Evolutionary conservation across 306 rosid genomes (phyloP), one percentile per base, ranked within the genome.

Genomic region (Trifolium dubium): DNA sequence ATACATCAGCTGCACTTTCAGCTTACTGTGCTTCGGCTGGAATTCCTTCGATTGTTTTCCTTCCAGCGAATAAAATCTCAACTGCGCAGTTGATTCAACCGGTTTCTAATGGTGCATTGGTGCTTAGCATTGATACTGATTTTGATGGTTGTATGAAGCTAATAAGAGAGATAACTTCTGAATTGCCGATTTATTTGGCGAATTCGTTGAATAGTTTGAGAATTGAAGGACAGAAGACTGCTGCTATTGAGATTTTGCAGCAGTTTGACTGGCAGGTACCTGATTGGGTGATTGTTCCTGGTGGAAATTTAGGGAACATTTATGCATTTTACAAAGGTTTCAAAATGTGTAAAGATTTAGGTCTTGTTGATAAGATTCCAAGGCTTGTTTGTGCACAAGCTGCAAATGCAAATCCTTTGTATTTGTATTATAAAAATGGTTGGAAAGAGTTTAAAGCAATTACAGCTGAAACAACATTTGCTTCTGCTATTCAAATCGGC

Each of bases 131-230:
- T 2, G 88, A 86, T 23, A 87, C 90, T 3, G 95, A 92, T 66
- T 90, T 90, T n/a, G 98, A 90, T 44, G 92, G 96, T 1, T 92
- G 98, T 63, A 92, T 90, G 96, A 88, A 90, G 78, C 79, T 92
- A 5, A 92, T 92, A 1, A 67, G 96, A 1, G 98, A 90, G 58
- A 86, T 92, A 13, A 92, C 96, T 0, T 32, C 91, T 0, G 96
- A 92, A 18, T 69, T 90, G 41, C 98, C 98, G 0, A 92, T 92
- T 49, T 90, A 92, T 46, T 76, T 92, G 54, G 96, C 96, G 5
- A 92, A 90, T 71, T 92, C 95, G 17, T 31, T 92, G 64, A 92
- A 90, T 34, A 92, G 92, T 60, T 69, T 92, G 82, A 71, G 98
- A 34, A 30, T 92, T 0, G 96, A 92, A 18, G 98, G 98, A 4